Evolutionary conservation across 768 basidiomycete species (phyloP).

Genomic region (Stropharia rugosoannulata): DNA sequence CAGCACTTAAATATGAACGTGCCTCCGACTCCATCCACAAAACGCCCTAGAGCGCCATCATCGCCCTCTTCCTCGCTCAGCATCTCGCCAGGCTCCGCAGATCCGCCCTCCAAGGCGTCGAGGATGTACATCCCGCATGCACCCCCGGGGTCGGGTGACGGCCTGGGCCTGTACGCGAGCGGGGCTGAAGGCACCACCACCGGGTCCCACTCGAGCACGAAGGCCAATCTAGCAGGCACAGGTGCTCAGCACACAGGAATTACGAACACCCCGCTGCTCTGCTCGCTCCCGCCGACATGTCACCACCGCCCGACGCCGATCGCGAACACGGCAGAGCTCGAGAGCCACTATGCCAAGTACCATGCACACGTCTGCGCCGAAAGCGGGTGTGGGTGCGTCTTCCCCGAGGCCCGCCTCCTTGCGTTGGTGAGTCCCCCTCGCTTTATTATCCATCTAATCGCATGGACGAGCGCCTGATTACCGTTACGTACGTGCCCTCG

Average conservation of each 20-base stretch:
- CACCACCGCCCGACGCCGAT: constrained; percentile 65
- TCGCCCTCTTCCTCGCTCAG: constrained; percentile 33
- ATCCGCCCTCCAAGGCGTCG: constrained; percentile 27
- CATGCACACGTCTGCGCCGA: constrained; percentile 83
- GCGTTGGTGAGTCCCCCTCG: constrained; percentile 62
- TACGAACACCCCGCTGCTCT: constrained; percentile 41
- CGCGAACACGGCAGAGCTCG: constrained; percentile 65
- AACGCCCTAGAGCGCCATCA: constrained; percentile 38
- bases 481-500: not conserved
- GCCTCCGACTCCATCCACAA: constrained; percentile 21
- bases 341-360: constrained; percentile 80
- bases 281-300: constrained; percentile 84
- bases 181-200: too few relatives aligned
- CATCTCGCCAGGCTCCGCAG: constrained; percentile 7
- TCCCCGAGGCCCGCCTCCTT: constrained; percentile 78
- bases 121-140: constrained; percentile 19
- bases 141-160: not conserved
- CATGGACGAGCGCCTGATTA: not conserved
- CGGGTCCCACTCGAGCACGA: too few relatives aligned
- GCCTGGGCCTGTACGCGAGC: constrained; percentile 2
- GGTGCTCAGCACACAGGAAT: too few relatives aligned
- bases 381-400: constrained; percentile 71
- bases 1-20: not conserved
- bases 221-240: too few relatives aligned
- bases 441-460: constrained; percentile 3